phyloP scores from a whole-genome alignment of 2,329 filamentous ascomycete species.

The Diaporthe sp. region DNA sequence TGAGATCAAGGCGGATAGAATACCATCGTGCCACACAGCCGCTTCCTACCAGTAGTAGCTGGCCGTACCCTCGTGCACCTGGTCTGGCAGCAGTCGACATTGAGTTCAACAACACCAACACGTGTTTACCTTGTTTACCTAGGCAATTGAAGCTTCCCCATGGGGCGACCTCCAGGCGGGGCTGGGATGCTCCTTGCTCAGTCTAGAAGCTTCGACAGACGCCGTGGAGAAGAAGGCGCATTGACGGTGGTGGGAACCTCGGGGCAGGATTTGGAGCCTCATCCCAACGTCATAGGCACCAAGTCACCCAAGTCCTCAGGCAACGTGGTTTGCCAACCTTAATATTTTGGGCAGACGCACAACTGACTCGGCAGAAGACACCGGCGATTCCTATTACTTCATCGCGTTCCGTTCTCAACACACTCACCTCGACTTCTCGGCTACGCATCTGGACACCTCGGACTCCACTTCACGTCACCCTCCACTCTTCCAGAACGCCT shows the following conservation, averaged over 20 bases:
- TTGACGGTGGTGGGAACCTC: not conserved
- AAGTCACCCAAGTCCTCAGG: not conserved
- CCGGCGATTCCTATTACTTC: not conserved
- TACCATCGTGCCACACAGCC: too few relatives aligned
- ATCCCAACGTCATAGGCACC: not conserved
- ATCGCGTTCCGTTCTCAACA: not conserved
- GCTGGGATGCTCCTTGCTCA: not conserved
- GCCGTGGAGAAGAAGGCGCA: not conserved
- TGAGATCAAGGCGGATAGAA: too few relatives aligned
- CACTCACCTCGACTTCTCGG: not conserved
- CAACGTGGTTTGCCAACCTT: not conserved
- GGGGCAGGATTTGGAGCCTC: not conserved
- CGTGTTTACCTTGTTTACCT: not conserved
- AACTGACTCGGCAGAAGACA: not conserved
- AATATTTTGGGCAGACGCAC: too few relatives aligned
- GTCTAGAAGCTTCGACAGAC: too few relatives aligned
- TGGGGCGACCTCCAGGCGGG: not conserved
- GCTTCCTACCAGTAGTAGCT: too few relatives aligned
- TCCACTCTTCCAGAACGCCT: too few relatives aligned
- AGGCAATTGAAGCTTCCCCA: not conserved
- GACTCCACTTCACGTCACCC: too few relatives aligned
- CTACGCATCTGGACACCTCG: not conserved
- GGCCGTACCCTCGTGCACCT: too few relatives aligned
- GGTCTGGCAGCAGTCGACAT: too few relatives aligned
- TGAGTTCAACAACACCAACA: not conserved